These are phyloP conservation scores for Silene vulgaris DNA, from an alignment of 179 eudicot species.

Conservation along the genomic window DNA sequence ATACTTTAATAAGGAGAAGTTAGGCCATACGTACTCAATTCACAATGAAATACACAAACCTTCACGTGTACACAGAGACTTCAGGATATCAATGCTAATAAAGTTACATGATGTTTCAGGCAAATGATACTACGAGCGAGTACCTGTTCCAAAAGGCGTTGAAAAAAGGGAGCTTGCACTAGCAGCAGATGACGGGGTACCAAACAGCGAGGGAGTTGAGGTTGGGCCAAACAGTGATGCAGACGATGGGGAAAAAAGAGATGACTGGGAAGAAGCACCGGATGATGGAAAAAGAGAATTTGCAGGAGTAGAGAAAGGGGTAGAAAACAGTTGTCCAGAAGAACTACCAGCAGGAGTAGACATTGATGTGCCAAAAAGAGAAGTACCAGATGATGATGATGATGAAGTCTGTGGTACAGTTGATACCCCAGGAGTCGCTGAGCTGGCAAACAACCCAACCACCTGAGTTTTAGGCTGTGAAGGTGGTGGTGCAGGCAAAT, in stretches of 20 bases:
- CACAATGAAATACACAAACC: background rate
- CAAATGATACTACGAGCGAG: background rate
- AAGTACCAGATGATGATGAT: constrained; percentile 44
- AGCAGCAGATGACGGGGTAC: constrained; percentile 43
- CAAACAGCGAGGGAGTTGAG: constrained; percentile 33
- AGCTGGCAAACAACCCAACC: constrained; percentile 59
- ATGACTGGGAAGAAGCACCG: constrained; percentile 60
- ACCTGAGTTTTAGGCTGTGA: constrained; percentile 74
- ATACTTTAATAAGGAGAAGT: background rate
- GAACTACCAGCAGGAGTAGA: constrained; percentile 40
- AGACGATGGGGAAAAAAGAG: constrained; percentile 47
- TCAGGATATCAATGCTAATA: background rate
- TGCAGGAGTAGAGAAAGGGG: constrained; percentile 31
- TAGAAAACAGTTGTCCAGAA: constrained; percentile 45
- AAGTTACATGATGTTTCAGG: background rate
- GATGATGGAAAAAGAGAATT: constrained; percentile 43
- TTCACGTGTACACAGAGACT: background rate
- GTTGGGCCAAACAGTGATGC: constrained; percentile 24
- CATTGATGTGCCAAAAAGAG: constrained; percentile 40
- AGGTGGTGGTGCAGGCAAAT: constrained; percentile 58
- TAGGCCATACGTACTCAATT: background rate
- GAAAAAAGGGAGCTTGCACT: constrained; percentile 28
- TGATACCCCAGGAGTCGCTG: constrained; percentile 46
- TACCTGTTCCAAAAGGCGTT: constrained; percentile 80
- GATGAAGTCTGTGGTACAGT: constrained; percentile 39